Conservation (phyloP, 768 basidiomycete genomes). For the Kwoniella europaea region DNA sequence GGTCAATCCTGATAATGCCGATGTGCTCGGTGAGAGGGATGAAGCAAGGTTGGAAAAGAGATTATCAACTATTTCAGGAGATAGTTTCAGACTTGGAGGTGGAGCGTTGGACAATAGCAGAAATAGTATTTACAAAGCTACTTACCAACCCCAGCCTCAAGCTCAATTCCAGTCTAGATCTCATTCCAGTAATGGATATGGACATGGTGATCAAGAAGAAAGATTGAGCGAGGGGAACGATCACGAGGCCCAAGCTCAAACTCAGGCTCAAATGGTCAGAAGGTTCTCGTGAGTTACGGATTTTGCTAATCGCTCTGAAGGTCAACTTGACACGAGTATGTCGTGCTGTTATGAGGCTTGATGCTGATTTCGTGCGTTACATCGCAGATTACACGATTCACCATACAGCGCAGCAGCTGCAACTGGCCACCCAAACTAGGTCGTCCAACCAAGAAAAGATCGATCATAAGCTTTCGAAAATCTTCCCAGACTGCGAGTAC, state of each 20-base stretch:
- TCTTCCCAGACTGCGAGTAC: background rate
- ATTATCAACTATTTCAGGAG: background rate
- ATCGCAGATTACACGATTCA: slow-evolving; percentile 23
- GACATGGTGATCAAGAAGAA: slow-evolving; percentile 32
- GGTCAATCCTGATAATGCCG: slow-evolving; percentile 12
- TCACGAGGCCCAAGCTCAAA: slow-evolving; percentile 10
- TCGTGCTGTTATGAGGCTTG: too few species aligned
- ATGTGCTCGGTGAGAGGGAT: slow-evolving; percentile 13
- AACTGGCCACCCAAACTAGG: slow-evolving; percentile 4
- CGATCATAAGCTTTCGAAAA: background rate
- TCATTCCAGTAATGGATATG: background rate
- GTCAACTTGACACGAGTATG: too few species aligned
- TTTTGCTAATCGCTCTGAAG: too few species aligned
- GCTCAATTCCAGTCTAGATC: background rate
- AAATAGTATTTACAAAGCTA: slow-evolving; percentile 34
- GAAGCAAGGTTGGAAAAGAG: slow-evolving; percentile 13
- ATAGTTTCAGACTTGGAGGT: background rate
- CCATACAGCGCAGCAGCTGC: slow-evolving; percentile 32
- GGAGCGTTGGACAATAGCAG: slow-evolving; percentile 5
- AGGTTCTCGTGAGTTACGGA: slow-evolving; percentile 36
- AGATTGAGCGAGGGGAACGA: slow-evolving; percentile 28
- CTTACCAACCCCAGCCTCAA: slow-evolving; percentile 15
- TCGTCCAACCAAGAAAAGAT: background rate
- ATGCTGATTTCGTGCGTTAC: background rate
- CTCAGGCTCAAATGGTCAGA: slow-evolving; percentile 17